These are phyloP conservation scores for Colletotrichum theobromicola DNA, from an alignment of 2,329 filamentous ascomycete species.

Conservation along the genomic window DNA sequence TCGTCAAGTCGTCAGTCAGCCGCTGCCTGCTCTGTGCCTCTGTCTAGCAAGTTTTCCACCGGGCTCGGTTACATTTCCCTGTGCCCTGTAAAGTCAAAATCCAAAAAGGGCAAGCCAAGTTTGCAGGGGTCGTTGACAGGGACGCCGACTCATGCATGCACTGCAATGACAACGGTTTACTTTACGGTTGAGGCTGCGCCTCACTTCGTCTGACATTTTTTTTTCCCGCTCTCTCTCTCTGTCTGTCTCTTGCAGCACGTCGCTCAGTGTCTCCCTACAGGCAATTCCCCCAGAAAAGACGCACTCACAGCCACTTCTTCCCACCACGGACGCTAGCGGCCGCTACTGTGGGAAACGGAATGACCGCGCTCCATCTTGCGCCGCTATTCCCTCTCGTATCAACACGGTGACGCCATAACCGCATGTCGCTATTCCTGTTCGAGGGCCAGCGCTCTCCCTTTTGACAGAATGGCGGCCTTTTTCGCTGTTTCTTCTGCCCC, in stretches of 20 bases:
- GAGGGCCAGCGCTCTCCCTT: background rate
- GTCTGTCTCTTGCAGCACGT: background rate
- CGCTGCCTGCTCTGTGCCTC: background rate
- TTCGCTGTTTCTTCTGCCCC: background rate
- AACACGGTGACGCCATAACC: slow-evolving; percentile 20
- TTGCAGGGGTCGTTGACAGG: slow-evolving; percentile 14
- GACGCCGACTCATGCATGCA: slow-evolving; percentile 19
- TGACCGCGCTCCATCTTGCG: slow-evolving; percentile 21
- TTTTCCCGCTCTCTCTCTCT: no score
- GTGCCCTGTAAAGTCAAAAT: slow-evolving; percentile 19
- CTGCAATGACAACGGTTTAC: slow-evolving; percentile 16
- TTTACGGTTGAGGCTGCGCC: slow-evolving; percentile 16
- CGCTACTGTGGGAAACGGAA: slow-evolving; percentile 22
- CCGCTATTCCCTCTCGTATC: slow-evolving; percentile 20
- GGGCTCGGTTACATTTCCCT: background rate
- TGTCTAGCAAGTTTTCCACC: background rate
- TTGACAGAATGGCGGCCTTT: background rate
- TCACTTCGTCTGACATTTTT: slow-evolving; percentile 18
- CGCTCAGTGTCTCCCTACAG: background rate
- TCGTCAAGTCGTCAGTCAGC: background rate
- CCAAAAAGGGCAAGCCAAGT: slow-evolving; percentile 15
- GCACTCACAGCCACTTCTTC: slow-evolving; percentile 12
- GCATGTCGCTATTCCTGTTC: slow-evolving; percentile 19
- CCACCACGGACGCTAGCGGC: slow-evolving; percentile 18
- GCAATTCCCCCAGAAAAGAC: slow-evolving; percentile 13